Base-by-base conservation (phyloP, 345 rosid species). In the Hevea brasiliensis region DNA sequence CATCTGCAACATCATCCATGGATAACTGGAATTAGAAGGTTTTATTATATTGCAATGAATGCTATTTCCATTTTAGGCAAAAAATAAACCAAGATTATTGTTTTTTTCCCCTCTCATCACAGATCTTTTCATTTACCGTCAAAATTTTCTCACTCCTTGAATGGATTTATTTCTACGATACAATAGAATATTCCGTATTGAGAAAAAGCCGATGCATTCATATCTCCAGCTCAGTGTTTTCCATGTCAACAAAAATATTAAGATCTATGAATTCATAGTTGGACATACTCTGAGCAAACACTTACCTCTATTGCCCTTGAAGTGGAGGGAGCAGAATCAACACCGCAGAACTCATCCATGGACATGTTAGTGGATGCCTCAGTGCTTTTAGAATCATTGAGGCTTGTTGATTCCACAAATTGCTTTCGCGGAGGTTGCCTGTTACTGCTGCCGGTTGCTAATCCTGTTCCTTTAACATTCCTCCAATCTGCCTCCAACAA, bases 241-340 rank as follows among this genome's bases (percentile, higher is more conserved):
- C 67, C n/a, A 11, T 13, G 17, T 68, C 47, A 50, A 37, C 7
- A 64, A 53, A 72, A 61, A 67, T 7, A 15, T 14, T 0, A 54
- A 32, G 32, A 50, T 15, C 18, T 42, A 78, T 42, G 24, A 40
- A 55, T 15, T 18, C 14, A 50, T 18, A 50, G 55, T 15, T 14
- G 55, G n/a, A 50, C n/a, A 15, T 44, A 54, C n/a, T 21, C 20
- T 26, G 21, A n/a, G 65, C 3, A 66, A 64, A 37, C 20, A 68
- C 83, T 83, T 84, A 89, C 98, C 90, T 95, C 98, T 69, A 76
- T 81, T 12, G 85, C 75, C 83, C 99, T 89, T 53, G 99, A 95
- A 72, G 94, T 85, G 20, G 98, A 90, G 4, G 96, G 91, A 68
- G 84, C 85, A 68, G 96, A 90, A 81, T 91, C 94, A 60, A 83